These are phyloP conservation scores for Ophidiomyces ophidiicola DNA, from an alignment of 2,329 filamentous ascomycete species.

Conservation along the genomic window DNA sequence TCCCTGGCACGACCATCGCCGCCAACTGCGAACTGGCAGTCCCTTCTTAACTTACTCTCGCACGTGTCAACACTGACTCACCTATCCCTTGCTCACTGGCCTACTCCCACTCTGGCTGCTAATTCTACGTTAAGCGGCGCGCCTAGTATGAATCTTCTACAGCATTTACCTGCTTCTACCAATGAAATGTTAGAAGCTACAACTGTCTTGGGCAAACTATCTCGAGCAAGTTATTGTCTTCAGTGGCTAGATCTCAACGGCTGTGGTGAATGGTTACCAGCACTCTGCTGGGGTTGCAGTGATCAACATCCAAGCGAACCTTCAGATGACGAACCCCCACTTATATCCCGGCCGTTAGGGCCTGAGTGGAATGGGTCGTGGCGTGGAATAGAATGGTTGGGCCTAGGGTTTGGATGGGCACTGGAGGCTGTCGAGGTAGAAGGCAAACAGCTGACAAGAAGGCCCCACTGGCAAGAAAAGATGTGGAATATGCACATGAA, in stretches of 20 bases:
- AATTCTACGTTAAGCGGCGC: slow-evolving; percentile 26
- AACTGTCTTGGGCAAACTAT: slow-evolving; percentile 44
- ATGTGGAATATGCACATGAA: neutral
- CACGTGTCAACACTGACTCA: slow-evolving; percentile 48
- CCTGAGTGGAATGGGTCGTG: slow-evolving; percentile 38
- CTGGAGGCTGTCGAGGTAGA: neutral
- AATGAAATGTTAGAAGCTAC: slow-evolving; percentile 46
- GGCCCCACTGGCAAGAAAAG: neutral
- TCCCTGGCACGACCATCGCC: slow-evolving; percentile 43
- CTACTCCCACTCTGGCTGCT: slow-evolving; percentile 45
- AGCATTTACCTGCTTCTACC: slow-evolving; percentile 29
- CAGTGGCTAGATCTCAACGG: slow-evolving; percentile 52
- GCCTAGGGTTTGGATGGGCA: slow-evolving; percentile 30
- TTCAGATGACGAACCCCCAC: no score
- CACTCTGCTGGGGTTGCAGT: slow-evolving; percentile 36
- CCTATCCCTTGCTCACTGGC: slow-evolving; percentile 52
- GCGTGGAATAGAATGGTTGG: slow-evolving; percentile 34
- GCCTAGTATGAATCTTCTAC: neutral
- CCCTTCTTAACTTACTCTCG: slow-evolving; percentile 42
- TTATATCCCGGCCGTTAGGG: slow-evolving; percentile 17
- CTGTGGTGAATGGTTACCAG: slow-evolving; percentile 44
- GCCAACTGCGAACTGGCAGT: slow-evolving; percentile 40
- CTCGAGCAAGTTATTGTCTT: slow-evolving; percentile 44
- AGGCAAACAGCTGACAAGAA: no score
- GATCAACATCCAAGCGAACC: slow-evolving; percentile 20